Percentiles rank a stretch among this genome's conserved stretches.
Evolutionary conservation across 2,329 filamentous ascomycete genomes (phyloP).

Genomic region (Pseudodiploospora longispora): DNA sequence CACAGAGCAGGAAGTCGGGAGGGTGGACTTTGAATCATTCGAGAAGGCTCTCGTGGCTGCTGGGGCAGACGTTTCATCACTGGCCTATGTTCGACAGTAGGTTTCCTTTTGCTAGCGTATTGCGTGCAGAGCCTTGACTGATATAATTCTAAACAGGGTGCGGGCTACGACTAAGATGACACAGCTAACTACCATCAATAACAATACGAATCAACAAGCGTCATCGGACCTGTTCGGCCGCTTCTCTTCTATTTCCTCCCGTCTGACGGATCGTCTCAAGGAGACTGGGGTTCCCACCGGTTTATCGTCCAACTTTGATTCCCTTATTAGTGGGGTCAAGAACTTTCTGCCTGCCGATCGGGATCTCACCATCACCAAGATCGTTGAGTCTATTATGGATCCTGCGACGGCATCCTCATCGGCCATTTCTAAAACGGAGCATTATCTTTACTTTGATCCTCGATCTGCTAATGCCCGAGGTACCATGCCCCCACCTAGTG

Average conservation of each 20-base stretch:
- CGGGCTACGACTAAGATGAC: conserved; percentile 96
- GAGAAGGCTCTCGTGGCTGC: conserved; percentile 72
- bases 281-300: conserved; percentile 70
- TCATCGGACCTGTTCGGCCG: conserved; percentile 82
- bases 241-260: conserved; percentile 84
- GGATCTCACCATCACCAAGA: conserved; percentile 93
- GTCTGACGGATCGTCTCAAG: conserved; percentile 88
- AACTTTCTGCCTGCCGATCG: conserved; percentile 96
- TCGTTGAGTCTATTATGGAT: conserved; percentile 97
- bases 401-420: conserved; percentile 81
- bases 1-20: conserved; percentile 79
- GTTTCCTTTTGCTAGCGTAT: conserved; percentile 20
- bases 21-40: conserved; percentile 76
- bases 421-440: conserved; percentile 91
- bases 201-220: conserved; percentile 54
- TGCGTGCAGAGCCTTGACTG: conserved; percentile 11
- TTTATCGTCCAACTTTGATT: conserved; percentile 76
- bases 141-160: conserved; percentile 44
- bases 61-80: conserved; percentile 66
- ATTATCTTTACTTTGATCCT: conserved; percentile 95
- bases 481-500: conserved; percentile 75
- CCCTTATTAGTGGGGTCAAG: conserved; percentile 90
- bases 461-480: conserved; percentile 87
- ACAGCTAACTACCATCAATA: conserved; percentile 87
- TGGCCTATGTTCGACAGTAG: conserved; percentile 81